These are phyloP conservation scores for Soucietia sequanensis DNA, from an alignment of 805 yeast genomes.

Conservation along the genomic window DNA sequence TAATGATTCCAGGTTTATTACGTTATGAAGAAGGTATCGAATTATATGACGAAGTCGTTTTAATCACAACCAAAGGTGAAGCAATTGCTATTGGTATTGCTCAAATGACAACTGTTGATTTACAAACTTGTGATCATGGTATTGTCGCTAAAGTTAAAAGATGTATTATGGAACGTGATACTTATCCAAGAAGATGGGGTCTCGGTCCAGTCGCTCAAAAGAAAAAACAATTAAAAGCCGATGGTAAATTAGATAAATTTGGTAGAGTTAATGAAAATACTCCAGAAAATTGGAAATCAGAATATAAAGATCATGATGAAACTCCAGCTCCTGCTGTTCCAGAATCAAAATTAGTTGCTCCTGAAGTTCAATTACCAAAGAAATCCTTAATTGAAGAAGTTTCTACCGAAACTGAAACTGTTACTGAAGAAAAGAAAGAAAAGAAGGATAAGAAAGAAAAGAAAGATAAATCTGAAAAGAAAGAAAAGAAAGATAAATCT, in stretches of 20 bases:
- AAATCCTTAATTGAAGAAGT: conserved; percentile 49
- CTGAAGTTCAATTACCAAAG: conserved; percentile 46
- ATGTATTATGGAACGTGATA: conserved; percentile 99
- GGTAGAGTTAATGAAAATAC: conserved; percentile 94
- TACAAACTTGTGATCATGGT: conserved; percentile 97
- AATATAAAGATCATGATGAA: conserved; percentile 69
- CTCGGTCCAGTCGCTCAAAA: conserved; percentile 97
- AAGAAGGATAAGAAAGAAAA: conserved; percentile 48
- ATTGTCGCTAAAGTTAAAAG: conserved; percentile 98
- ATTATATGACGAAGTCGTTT: conserved; percentile 94
- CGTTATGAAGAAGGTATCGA: conserved; percentile 98
- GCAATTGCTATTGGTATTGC: conserved; percentile 98
- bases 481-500: conserved; percentile 54
- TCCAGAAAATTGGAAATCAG: conserved; percentile 87
- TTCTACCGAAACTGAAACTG: conserved; percentile 20
- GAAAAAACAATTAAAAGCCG: conserved; percentile 97
- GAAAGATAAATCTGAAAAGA: conserved; percentile 48
- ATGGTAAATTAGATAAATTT: conserved; percentile 93
- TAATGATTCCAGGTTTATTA: conserved; percentile 97
- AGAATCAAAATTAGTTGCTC: conserved; percentile 49
- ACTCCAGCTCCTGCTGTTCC: conserved; percentile 60
- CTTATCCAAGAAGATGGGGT: conserved; percentile 99
- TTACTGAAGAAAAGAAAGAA: conserved; percentile 24
- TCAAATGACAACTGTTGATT: conserved; percentile 97
- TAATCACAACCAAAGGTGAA: conserved; percentile 99